Evolutionary conservation across 2,329 filamentous ascomycete genomes (phyloP).

Genomic region (Westerdykella aurantiaca): DNA sequence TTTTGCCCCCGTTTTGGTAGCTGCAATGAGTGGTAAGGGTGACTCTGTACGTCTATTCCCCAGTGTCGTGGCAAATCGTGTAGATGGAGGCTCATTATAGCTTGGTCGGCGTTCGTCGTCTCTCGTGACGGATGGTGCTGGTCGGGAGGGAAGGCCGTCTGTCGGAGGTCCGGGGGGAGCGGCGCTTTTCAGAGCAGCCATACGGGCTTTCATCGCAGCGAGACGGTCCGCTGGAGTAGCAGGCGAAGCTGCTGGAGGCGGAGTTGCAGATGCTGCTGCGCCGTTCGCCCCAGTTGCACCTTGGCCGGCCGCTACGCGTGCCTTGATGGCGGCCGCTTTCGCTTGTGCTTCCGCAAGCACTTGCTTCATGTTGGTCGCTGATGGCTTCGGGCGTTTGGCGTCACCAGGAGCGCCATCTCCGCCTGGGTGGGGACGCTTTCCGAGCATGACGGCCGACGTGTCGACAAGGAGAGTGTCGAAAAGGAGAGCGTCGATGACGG

Average conservation of each 20-base stretch:
- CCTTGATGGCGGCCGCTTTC: constrained; percentile 23
- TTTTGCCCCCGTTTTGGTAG: constrained; percentile 29
- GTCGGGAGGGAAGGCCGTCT: constrained; percentile 36
- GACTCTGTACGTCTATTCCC: constrained; percentile 49
- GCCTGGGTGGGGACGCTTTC: constrained; percentile 41
- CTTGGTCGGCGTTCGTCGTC: constrained; percentile 38
- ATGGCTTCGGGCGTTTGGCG: constrained; percentile 38
- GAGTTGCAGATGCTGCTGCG: constrained; percentile 7
- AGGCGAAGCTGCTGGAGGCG: constrained; percentile 8
- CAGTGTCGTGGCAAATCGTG: constrained; percentile 51
- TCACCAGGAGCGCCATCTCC: constrained; percentile 33
- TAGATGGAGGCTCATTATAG: constrained; percentile 41
- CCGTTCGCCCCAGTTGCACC: constrained; percentile 11
- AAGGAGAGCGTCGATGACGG: constrained; percentile 2
- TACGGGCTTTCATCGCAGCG: constrained; percentile 43
- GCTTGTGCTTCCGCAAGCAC: constrained; percentile 27
- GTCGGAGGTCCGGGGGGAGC: constrained; percentile 8
- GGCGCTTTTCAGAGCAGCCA: constrained; percentile 71
- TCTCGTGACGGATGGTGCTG: constrained; percentile 24
- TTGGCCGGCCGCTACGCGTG: constrained; percentile 27
- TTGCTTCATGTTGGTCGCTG: constrained; percentile 16
- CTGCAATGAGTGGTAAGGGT: constrained; percentile 20
- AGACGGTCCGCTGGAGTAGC: constrained; percentile 12
- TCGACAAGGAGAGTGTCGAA: constrained; percentile 5
- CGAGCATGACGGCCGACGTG: constrained; percentile 28